Conservation (phyloP, 176 grass and related monocot genomes). For the Aegilops longissima region DNA sequence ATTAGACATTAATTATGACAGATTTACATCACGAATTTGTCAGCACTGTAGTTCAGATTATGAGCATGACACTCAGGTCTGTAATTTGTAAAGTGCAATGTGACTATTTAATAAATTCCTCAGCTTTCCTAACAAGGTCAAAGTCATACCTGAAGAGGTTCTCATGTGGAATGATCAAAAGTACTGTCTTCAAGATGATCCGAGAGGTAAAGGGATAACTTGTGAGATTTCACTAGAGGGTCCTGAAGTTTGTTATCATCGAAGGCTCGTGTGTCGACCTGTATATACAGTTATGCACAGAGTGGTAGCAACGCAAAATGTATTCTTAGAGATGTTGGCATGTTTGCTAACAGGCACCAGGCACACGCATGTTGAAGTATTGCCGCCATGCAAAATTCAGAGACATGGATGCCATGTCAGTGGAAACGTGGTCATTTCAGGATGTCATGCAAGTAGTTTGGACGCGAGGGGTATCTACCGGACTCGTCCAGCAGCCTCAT, state of each 20-base stretch:
- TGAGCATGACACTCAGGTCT: background rate
- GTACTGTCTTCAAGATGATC: background rate
- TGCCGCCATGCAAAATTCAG: background rate
- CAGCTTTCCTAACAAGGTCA: background rate
- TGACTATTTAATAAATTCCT: background rate
- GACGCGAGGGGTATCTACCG: background rate
- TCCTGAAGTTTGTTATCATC: background rate
- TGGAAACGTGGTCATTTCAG: background rate
- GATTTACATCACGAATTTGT: background rate
- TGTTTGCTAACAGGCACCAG: background rate
- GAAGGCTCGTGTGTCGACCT: background rate
- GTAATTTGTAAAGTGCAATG: background rate
- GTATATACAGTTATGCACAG: background rate
- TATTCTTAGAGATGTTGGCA: background rate
- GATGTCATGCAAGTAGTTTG: background rate
- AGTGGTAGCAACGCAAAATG: background rate
- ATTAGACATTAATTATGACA: background rate
- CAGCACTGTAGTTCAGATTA: background rate
- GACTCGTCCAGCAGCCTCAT: background rate
- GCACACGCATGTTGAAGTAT: background rate
- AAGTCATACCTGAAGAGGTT: background rate
- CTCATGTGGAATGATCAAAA: background rate
- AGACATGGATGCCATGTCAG: background rate
- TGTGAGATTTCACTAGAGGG: background rate
- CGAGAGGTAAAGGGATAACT: background rate